Evolutionary conservation across 2,329 filamentous ascomycete genomes (phyloP).

Genomic region (Paraphoma sp.): DNA sequence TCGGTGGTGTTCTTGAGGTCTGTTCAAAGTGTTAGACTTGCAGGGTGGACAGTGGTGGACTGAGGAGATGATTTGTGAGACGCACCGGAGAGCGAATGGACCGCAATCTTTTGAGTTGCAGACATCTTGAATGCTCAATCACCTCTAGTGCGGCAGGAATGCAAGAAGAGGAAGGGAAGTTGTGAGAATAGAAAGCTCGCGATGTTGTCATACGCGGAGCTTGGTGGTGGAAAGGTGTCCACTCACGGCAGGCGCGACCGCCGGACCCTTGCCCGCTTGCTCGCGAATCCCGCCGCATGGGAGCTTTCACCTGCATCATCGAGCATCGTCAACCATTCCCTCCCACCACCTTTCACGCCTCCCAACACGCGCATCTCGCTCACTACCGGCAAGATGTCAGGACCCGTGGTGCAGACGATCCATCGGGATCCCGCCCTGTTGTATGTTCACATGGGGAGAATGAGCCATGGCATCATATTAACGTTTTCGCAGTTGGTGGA

Average conservation of each 20-base stretch:
- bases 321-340: conserved; percentile 17
- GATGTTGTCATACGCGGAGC: conserved; percentile 7
- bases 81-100: conserved; percentile 71
- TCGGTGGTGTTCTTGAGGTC: conserved; percentile 97
- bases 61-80: background rate
- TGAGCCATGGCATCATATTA: conserved; percentile 22
- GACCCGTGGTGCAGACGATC: conserved; percentile 90
- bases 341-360: conserved; percentile 15
- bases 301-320: conserved; percentile 32
- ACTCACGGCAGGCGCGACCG: conserved; percentile 30
- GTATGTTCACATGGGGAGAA: conserved; percentile 62
- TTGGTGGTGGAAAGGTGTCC: conserved; percentile 46
- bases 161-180: background rate
- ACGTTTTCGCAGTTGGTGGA: conserved; percentile 82
- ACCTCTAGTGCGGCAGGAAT: background rate
- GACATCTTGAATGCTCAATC: conserved; percentile 35
- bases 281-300: conserved; percentile 26
- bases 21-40: conserved; percentile 46
- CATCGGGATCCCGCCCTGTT: conserved; percentile 97
- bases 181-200: conserved; percentile 12
- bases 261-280: conserved; percentile 34
- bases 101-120: conserved; percentile 61
- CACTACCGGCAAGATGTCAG: conserved; percentile 69
- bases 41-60: background rate
- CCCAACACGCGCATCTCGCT: conserved; percentile 19